Conservation (phyloP, 805 yeast species). For the Pichia eremophila region DNA sequence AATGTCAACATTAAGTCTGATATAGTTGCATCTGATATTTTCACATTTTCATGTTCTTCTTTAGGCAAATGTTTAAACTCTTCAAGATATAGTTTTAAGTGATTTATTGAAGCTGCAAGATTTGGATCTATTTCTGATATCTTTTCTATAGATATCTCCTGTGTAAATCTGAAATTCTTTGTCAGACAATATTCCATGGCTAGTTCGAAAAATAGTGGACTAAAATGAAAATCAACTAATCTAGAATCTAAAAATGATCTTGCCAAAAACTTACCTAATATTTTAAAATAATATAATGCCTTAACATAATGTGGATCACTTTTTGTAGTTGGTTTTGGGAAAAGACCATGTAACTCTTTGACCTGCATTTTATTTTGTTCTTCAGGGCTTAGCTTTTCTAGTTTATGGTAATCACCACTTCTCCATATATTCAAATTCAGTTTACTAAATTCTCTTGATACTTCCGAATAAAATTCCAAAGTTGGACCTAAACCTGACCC, state of each 20-base stretch:
- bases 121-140: slow-evolving; percentile 46
- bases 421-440: slow-evolving; percentile 65
- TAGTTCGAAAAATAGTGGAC: slow-evolving; percentile 56
- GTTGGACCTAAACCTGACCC: slow-evolving; percentile 99
- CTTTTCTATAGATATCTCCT: slow-evolving; percentile 24
- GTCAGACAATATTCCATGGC: slow-evolving; percentile 26
- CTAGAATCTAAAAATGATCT: slow-evolving; percentile 83
- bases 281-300: slow-evolving; percentile 44
- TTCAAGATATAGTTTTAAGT: slow-evolving; percentile 36
- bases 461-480: slow-evolving; percentile 77
- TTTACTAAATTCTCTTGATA: slow-evolving; percentile 64
- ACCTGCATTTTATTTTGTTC: slow-evolving; percentile 27
- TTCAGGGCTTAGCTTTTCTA: background rate
- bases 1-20: slow-evolving; percentile 53
- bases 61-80: slow-evolving; percentile 7
- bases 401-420: slow-evolving; percentile 14
- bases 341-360: slow-evolving; percentile 44
- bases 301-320: slow-evolving; percentile 30
- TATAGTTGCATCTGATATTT: slow-evolving; percentile 27
- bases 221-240: slow-evolving; percentile 74
- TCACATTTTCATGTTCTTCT: slow-evolving; percentile 9
- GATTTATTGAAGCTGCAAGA: slow-evolving; percentile 48
- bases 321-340: slow-evolving; percentile 53
- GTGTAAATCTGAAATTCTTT: background rate
- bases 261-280: slow-evolving; percentile 77